Base-by-base conservation (phyloP, 768 basidiomycete genomes). In the Kwoniella mangroviensis region DNA sequence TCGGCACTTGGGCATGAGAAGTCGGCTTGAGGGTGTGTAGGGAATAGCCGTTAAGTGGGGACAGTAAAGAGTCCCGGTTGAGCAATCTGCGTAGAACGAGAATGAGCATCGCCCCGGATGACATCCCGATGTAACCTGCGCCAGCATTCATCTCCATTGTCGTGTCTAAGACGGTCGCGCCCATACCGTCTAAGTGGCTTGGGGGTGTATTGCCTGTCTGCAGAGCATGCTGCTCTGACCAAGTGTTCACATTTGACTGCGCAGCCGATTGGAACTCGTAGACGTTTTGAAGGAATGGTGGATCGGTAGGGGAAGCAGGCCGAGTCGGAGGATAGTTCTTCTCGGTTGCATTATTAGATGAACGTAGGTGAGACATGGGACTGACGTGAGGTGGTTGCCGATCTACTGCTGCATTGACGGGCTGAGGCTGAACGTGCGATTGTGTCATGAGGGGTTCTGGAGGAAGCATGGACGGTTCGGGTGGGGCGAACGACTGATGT, bases 251-350 rank as follows among this genome's bases (percentile, higher is more conserved):
- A 24, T n/a, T 24, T n/a, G 54, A 19, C 21, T 55, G 54, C 7
- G 54, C 54, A 55, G 54, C 54, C 54, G 54, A 55, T 24, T 55
- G 54, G 22, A 55, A 55, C 5, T 55, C 54, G 21, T 55, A 55
- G 17, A 55, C 54, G 17, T 55, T 55, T 10, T 55, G 54, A n/a
- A 55, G 54, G 22, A 55, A 55, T 19, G 54, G 22, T n/a, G 54
- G n/a, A 24, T 24, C 24, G n/a, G 21, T 55, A 12, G 54, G 54
- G 19, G 54, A 55, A 12, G 54, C n/a, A 24, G 54, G n/a, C n/a
- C 54, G 54, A 55, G 54, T 55, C 24, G 54, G 54, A 55, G 54
- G 54, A 55, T 55, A 55, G 21, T 19, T 22, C 24, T 55, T 34
- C 34, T 34, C 54, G 54, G n/a, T 55, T 12, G 54, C 12, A n/a